A percentile compares a stretch with the other conserved stretches of the same genome.
phyloP scores from a whole-genome alignment of 108 stramenopile genomes.

The Cyclotella sp. region DNA sequence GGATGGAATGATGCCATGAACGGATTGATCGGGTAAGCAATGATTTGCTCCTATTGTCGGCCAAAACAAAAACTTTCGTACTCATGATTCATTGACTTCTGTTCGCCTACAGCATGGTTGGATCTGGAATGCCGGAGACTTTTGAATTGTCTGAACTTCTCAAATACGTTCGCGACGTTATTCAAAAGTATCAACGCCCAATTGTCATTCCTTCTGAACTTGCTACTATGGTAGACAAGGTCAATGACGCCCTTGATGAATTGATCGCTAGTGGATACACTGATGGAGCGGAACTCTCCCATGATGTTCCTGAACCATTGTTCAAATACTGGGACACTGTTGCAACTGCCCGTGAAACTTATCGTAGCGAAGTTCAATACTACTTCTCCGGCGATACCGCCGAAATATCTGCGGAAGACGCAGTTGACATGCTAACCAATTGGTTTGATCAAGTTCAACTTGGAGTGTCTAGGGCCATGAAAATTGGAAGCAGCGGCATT shows the following conservation, averaged over 20 bases:
- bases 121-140: slow-evolving; percentile 92
- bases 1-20: slow-evolving; percentile 99
- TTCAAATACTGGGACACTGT: slow-evolving; percentile 93
- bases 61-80: background rate
- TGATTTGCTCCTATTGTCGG: background rate
- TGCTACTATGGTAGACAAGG: slow-evolving; percentile 64
- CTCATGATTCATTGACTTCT: background rate
- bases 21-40: slow-evolving; percentile 83
- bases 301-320: slow-evolving; percentile 74
- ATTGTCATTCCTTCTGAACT: slow-evolving; percentile 83
- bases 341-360: slow-evolving; percentile 87
- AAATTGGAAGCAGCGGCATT: slow-evolving; percentile 81
- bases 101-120: slow-evolving; percentile 65
- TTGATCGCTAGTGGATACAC: slow-evolving; percentile 71
- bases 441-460: slow-evolving; percentile 81
- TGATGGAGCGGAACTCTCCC: slow-evolving; percentile 71
- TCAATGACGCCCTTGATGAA: slow-evolving; percentile 78
- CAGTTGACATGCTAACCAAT: slow-evolving; percentile 67
- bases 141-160: slow-evolving; percentile 89
- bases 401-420: slow-evolving; percentile 59
- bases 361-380: slow-evolving; percentile 78
- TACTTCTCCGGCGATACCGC: slow-evolving; percentile 89
- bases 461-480: slow-evolving; percentile 82
- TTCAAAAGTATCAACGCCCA: slow-evolving; percentile 73
- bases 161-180: slow-evolving; percentile 77